Conservation (phyloP, 305 asterid genomes). For the Galium porrigens region DNA sequence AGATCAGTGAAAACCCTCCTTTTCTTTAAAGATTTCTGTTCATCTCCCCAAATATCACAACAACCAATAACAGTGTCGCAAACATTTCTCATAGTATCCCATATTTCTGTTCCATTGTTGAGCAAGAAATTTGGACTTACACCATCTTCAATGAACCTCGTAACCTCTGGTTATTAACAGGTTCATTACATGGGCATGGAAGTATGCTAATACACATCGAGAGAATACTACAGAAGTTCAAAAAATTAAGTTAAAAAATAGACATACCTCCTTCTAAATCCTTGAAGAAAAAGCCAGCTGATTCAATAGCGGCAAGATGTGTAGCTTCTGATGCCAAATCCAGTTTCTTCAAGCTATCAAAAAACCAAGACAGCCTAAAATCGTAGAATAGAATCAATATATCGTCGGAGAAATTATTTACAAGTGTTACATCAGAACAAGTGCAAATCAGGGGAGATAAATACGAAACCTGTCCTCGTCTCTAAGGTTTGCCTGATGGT, state of each 20-base stretch:
- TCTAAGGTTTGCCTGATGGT: slow-evolving; percentile 30
- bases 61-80: slow-evolving; percentile 37
- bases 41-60: slow-evolving; percentile 59
- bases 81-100: slow-evolving; percentile 37
- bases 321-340: slow-evolving; percentile 12
- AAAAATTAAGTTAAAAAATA: neutral
- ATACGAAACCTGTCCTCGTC: slow-evolving; percentile 37
- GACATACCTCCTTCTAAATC: slow-evolving; percentile 20
- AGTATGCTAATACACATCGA: neutral
- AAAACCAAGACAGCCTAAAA: slow-evolving; percentile 43
- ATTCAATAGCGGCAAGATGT: no score
- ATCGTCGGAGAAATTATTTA: slow-evolving; percentile 3
- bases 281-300: slow-evolving; percentile 8
- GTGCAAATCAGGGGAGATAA: slow-evolving; percentile 5
- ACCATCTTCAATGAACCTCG: slow-evolving; percentile 23
- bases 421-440: neutral
- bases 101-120: slow-evolving; percentile 29
- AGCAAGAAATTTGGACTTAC: slow-evolving; percentile 24
- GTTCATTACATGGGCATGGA: neutral
- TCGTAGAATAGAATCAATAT: slow-evolving; percentile 8
- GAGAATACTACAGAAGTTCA: neutral
- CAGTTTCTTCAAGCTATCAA: slow-evolving; percentile 47
- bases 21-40: slow-evolving; percentile 42
- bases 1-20: slow-evolving; percentile 59
- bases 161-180: slow-evolving; percentile 31